These are phyloP conservation scores for Chlorella vulgaris DNA, from an alignment of 139 green algal genomes.

Conservation along the genomic window DNA sequence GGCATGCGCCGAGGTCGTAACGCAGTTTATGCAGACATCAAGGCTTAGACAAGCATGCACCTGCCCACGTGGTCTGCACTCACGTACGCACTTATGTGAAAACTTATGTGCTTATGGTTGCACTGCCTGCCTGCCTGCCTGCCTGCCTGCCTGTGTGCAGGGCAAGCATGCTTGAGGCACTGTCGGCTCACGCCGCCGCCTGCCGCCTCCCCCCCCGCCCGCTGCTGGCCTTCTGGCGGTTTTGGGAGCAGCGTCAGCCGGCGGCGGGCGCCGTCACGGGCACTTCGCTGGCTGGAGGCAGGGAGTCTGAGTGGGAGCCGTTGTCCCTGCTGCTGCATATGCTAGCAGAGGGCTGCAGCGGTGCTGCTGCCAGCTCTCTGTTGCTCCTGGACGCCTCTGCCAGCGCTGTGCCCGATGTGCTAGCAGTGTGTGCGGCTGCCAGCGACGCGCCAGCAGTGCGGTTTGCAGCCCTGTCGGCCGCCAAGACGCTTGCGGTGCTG, in stretches of 20 bases:
- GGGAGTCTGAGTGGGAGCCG: not conserved
- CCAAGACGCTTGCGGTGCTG: not conserved
- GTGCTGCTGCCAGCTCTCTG: not conserved
- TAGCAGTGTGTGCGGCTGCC: not conserved
- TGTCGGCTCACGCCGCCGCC: not conserved
- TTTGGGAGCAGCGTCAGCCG: conserved; percentile 1
- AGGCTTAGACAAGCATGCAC: too few species aligned
- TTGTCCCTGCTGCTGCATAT: conserved; percentile 19
- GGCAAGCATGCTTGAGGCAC: not conserved
- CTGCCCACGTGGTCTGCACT: too few species aligned
- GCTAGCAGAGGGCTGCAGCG: conserved; percentile 11
- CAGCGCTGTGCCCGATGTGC: conserved; percentile 1
- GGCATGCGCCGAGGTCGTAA: too few species aligned
- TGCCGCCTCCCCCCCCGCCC: not conserved
- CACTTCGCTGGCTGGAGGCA: not conserved
- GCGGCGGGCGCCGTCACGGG: not conserved
- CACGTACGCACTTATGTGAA: too few species aligned
- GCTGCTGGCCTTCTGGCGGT: conserved; percentile 17
- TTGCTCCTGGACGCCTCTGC: not conserved
- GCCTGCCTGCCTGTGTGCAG: not conserved
- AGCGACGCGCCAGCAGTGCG: not conserved
- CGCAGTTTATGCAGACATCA: too few species aligned
- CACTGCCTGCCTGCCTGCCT: not conserved
- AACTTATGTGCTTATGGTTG: too few species aligned
- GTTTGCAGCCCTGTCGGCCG: not conserved